Percentiles rank a stretch among this genome's conserved stretches.
phyloP scores from a whole-genome alignment of 768 basidiomycete genomes.

The Amanita molliuscula region DNA sequence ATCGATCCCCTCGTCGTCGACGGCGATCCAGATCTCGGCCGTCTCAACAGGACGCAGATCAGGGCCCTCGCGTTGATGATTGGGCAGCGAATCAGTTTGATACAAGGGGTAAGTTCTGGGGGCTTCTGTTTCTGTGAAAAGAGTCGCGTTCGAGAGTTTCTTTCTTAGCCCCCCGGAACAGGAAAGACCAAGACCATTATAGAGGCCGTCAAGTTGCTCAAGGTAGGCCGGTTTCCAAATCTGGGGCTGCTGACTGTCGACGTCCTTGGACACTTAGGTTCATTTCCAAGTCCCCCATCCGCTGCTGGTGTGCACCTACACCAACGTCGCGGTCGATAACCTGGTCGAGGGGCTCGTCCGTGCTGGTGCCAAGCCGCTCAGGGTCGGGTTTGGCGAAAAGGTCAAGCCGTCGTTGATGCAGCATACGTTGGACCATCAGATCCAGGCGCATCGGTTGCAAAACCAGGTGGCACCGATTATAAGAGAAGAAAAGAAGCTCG shows the following conservation, averaged over 20 bases:
- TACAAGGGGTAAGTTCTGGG: conserved; percentile 66
- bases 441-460: conserved; percentile 50
- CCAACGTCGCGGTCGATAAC: conserved; percentile 89
- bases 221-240: conserved; percentile 28
- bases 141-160: conserved; percentile 3
- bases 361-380: conserved; percentile 59
- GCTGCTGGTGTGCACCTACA: conserved; percentile 87
- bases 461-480: conserved; percentile 29
- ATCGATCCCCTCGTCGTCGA: conserved; percentile 53
- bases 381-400: conserved; percentile 57
- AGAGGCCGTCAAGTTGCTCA: conserved; percentile 73
- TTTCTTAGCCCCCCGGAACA: conserved; percentile 73
- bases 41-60: conserved; percentile 68
- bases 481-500: conserved; percentile 24
- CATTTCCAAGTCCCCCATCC: conserved; percentile 80
- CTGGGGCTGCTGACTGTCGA: background rate
- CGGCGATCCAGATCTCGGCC: conserved; percentile 62
- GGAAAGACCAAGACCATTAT: conserved; percentile 92
- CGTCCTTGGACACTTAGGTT: conserved; percentile 24
- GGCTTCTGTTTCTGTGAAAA: background rate
- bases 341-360: conserved; percentile 65
- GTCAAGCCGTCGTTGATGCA: conserved; percentile 44
- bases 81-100: conserved; percentile 62
- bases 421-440: conserved; percentile 55
- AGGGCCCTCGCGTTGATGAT: conserved; percentile 84